Evolutionary conservation across 805 yeast genomes (phyloP).

Genomic region (Komagataella kurtzmanii): DNA sequence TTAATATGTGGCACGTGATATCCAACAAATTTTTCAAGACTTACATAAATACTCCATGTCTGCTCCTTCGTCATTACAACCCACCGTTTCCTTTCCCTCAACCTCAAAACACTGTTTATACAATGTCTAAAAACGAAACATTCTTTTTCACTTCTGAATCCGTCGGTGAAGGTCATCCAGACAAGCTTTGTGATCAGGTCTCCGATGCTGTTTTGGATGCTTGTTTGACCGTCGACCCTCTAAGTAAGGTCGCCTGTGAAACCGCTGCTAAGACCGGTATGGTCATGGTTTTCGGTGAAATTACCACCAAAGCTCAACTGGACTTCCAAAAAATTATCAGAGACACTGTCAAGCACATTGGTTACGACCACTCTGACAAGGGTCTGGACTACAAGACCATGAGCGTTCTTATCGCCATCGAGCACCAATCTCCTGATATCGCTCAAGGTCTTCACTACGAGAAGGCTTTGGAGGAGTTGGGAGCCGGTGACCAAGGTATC

Average conservation of each 20-base stretch:
- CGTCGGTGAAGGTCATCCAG: slow-evolving; percentile 93
- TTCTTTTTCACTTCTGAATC: slow-evolving; percentile 76
- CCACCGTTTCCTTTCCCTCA: neutral
- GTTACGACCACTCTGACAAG: slow-evolving; percentile 90
- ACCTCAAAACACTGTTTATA: neutral
- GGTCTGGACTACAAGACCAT: slow-evolving; percentile 99
- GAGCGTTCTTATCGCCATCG: slow-evolving; percentile 97
- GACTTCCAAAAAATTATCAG: slow-evolving; percentile 97
- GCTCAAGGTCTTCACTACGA: slow-evolving; percentile 99
- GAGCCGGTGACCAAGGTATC: slow-evolving; percentile 99
- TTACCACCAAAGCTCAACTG: slow-evolving; percentile 89
- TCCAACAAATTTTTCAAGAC: neutral
- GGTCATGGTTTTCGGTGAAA: slow-evolving; percentile 99
- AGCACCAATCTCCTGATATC: slow-evolving; percentile 98
- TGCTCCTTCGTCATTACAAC: neutral
- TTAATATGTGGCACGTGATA: neutral
- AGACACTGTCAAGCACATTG: slow-evolving; percentile 97
- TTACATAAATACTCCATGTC: neutral
- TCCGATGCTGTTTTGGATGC: slow-evolving; percentile 98
- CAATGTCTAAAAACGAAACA: slow-evolving; percentile 15
- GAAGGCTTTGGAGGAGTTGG: slow-evolving; percentile 88
- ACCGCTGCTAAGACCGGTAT: slow-evolving; percentile 98
- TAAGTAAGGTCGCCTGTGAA: slow-evolving; percentile 98
- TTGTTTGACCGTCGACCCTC: slow-evolving; percentile 88
- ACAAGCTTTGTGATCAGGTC: slow-evolving; percentile 96